A percentile compares a stretch with the other conserved stretches of the same genome.
These are phyloP conservation scores for Solanum hybrid DNA, from an alignment of 305 asterid genomes.

Conservation along the genomic window DNA sequence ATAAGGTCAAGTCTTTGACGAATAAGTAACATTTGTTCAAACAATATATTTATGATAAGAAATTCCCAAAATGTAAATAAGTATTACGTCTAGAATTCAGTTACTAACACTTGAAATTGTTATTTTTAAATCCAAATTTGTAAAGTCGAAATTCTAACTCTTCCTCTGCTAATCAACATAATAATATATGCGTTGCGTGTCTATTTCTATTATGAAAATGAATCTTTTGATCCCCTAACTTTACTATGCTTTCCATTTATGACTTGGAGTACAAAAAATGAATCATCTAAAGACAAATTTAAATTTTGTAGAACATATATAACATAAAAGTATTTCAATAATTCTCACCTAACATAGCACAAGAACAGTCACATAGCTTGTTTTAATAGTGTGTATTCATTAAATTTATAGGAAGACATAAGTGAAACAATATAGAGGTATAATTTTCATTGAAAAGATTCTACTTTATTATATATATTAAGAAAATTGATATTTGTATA, in stretches of 20 bases:
- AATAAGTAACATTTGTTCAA: no score
- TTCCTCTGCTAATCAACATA: not conserved
- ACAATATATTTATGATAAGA: not conserved
- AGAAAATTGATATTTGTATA: not conserved
- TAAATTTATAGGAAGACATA: not conserved
- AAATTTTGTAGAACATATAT: not conserved
- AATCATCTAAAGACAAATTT: not conserved
- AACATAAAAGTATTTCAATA: not conserved
- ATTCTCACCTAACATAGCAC: not conserved
- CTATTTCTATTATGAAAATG: not conserved
- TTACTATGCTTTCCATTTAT: not conserved
- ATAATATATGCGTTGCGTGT: not conserved
- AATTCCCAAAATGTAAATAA: no score
- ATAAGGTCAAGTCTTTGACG: not conserved
- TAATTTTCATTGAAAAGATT: no score
- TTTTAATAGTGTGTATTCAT: not conserved
- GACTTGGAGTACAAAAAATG: not conserved
- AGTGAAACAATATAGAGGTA: no score
- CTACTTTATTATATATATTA: no score
- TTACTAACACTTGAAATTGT: no score
- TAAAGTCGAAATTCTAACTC: no score
- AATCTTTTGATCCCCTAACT: not conserved
- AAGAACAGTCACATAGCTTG: not conserved
- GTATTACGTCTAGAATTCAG: no score
- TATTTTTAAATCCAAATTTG: no score